phyloP scores from a whole-genome alignment of 345 rosid genomes.

The Citrus unshiu region DNA sequence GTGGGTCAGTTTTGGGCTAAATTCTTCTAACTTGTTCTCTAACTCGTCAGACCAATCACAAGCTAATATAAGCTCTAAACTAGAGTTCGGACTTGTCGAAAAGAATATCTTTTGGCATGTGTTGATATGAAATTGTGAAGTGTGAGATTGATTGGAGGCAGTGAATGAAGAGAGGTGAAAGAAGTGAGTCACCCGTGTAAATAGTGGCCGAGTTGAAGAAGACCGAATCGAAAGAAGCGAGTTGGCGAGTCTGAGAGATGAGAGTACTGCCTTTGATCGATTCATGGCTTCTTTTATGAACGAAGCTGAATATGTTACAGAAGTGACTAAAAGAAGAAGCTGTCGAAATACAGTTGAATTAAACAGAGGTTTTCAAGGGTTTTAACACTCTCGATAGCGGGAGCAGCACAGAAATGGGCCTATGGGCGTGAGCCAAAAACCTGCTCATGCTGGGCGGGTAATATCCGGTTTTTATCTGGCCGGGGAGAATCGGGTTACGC shows the following conservation, averaged over 20 bases:
- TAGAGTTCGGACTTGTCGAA: conserved; percentile 43
- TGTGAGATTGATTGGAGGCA: conserved; percentile 6
- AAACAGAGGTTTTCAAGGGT: conserved; percentile 16
- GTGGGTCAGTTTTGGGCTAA: conserved; percentile 34
- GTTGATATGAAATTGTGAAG: conserved; percentile 13
- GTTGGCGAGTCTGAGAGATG: conserved; percentile 36
- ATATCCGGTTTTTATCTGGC: no score
- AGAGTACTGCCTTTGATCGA: conserved; percentile 44
- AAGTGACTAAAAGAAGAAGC: background rate
- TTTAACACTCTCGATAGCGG: background rate
- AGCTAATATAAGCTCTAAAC: conserved; percentile 38
- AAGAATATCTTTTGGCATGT: conserved; percentile 26
- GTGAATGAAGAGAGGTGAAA: conserved; percentile 11
- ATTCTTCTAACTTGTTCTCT: conserved; percentile 35
- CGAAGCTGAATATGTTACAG: background rate
- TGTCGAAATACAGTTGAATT: no score
- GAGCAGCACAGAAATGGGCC: background rate
- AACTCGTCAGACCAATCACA: conserved; percentile 56
- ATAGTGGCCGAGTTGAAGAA: conserved; percentile 24
- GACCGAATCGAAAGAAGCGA: conserved; percentile 31
- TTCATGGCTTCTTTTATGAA: conserved; percentile 39
- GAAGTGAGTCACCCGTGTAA: conserved; percentile 42
- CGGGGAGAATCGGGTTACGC: no score
- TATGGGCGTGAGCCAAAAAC: background rate
- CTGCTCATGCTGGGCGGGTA: no score